Conservation (phyloP, 176 grass and related monocot species). For the Olyra latifolia region DNA sequence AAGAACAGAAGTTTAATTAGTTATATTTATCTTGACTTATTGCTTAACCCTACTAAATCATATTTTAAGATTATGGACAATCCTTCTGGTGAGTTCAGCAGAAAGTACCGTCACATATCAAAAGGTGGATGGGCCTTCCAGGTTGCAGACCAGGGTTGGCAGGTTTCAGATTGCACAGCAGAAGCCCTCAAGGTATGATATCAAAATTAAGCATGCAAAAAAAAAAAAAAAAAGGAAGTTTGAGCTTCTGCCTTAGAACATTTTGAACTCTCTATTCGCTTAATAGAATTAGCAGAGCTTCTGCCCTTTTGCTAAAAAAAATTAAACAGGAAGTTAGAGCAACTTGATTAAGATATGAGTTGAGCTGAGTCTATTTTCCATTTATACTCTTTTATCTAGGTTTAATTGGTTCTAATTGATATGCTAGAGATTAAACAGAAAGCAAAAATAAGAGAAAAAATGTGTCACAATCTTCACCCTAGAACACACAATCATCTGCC, state of each 20-base stretch:
- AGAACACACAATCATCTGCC: neutral
- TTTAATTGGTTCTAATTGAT: neutral
- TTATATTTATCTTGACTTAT: constrained; percentile 28
- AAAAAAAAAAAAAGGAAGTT: neutral
- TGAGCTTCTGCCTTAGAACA: no score
- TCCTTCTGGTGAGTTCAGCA: constrained; percentile 54
- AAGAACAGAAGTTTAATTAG: constrained; percentile 5
- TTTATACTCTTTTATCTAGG: neutral
- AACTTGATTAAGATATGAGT: neutral
- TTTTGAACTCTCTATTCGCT: no score
- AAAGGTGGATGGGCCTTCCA: constrained; percentile 82
- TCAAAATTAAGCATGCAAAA: constrained; percentile 3
- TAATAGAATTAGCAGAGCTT: no score
- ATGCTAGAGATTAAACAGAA: constrained; percentile 8
- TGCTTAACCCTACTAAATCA: constrained; percentile 36
- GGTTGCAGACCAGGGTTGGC: constrained; percentile 69
- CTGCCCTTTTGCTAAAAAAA: no score
- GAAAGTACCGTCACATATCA: constrained; percentile 59
- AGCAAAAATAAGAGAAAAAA: neutral
- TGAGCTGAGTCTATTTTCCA: neutral
- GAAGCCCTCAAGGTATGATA: constrained; percentile 71
- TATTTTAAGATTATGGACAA: constrained; percentile 66
- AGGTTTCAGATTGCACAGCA: constrained; percentile 83
- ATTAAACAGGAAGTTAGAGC: neutral
- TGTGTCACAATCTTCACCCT: neutral